Evolutionary conservation across 345 rosid genomes (phyloP).

Genomic region (Bruguiera gymnorhiza): DNA sequence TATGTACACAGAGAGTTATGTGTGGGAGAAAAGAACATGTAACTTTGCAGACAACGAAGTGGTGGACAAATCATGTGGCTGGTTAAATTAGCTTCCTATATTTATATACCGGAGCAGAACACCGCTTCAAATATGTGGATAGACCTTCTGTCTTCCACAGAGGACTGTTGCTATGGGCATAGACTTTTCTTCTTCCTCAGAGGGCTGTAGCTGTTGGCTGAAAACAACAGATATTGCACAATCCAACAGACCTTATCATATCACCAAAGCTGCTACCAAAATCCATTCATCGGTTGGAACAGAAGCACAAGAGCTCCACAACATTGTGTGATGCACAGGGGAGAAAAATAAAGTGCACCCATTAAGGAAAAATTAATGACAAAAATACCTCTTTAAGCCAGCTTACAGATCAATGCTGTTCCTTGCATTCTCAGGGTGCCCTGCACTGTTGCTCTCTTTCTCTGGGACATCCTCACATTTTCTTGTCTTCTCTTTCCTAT

Average conservation of each 20-base stretch:
- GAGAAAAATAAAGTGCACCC: not conserved
- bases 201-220: constrained; percentile 60
- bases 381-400: not conserved
- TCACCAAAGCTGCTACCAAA: constrained; percentile 64
- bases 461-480: constrained; percentile 45
- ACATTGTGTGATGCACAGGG: not conserved
- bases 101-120: constrained; percentile 21
- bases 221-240: constrained; percentile 91
- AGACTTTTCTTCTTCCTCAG: constrained; percentile 28
- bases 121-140: constrained; percentile 19
- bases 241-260: constrained; percentile 81
- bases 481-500: constrained; percentile 49
- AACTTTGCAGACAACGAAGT: constrained; percentile 7
- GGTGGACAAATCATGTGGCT: constrained; percentile 11
- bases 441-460: constrained; percentile 37
- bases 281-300: constrained; percentile 11
- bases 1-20: too few relatives aligned
- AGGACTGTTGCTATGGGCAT: constrained; percentile 33
- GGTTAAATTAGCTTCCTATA: constrained; percentile 28
- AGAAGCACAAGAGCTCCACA: not conserved
- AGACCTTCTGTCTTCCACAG: constrained; percentile 28
- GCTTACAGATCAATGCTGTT: constrained; percentile 86
- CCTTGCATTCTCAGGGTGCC: constrained; percentile 55
- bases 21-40: too few relatives aligned
- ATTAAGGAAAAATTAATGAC: too few relatives aligned